Evolutionary conservation across 2,329 filamentous ascomycete species (phyloP), one percentile per base, ranked within the genome.

Genomic region (Fusarium sp.): DNA sequence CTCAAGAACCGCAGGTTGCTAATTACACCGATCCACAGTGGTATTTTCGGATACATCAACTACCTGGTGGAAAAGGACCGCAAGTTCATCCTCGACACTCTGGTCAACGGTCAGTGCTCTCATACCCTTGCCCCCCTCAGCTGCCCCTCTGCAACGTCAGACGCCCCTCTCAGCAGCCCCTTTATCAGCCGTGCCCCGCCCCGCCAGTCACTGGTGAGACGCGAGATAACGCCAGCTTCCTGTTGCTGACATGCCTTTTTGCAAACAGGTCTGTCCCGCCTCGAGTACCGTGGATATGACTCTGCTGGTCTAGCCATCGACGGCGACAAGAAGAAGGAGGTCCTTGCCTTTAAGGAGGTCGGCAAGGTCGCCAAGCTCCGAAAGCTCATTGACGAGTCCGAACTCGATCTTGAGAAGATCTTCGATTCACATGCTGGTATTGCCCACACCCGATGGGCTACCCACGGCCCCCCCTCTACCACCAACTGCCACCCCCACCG

Each of bases 401-500:
- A 92, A 74, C 85, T 93, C 80, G 91, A 99, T 80, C 83, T 93
- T 72, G 91, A 87, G 78, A 96, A 97, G 85, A 86, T 93, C 75
- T 98, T 97, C 78, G 95, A 98, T 80, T 97, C 93, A 75, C 95
- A 99, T 83, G 93, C 92, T 75, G 95, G 94, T 77, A 98, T 99
- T 83, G 92, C 95, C 78, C 95, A 99, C 89, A 99, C 95, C 67
- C 89, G 95, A 79, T 99, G 95, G 95, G 95, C 95, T 72, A 99
- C 95, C 72, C 95, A 99, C 84, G 95, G 95, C 54, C 89, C 92
- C 62, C 95, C 95, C 52, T 97, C 93, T 68, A 91, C 93, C 73
- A 75, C 90, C 77, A 99, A 99, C 87, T 99, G 95, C 89, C 95
- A 99, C 80, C 95, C 95, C 73, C 94, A 98, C 86, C 89, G 93